These are phyloP conservation scores for Daldinia loculata DNA, from an alignment of 495 filamentous ascomycete species.

Conservation along the genomic window DNA sequence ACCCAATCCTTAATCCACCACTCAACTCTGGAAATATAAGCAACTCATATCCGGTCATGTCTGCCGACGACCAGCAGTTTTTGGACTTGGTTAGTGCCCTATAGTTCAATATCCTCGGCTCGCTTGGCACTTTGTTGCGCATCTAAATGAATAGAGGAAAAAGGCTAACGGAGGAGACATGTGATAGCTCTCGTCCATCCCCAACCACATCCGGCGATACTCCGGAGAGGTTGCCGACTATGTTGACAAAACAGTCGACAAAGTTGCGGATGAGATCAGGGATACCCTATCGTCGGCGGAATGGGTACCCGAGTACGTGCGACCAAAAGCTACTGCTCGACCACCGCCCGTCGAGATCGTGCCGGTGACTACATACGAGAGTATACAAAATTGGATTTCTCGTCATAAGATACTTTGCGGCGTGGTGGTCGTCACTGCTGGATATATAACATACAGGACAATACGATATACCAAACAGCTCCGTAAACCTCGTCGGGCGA, in stretches of 20 bases:
- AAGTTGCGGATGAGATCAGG: constrained; percentile 68
- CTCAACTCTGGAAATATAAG: constrained; percentile 5
- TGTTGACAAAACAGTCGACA: constrained; percentile 79
- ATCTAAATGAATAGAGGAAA: constrained; percentile 22
- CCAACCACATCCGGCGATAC: constrained; percentile 72
- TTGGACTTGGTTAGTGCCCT: constrained; percentile 63
- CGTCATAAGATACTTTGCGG: constrained; percentile 75
- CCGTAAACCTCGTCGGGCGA: constrained; percentile 75
- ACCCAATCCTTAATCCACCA: constrained; percentile 1
- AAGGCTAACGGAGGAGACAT: constrained; percentile 23
- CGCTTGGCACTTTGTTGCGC: neutral
- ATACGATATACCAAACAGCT: constrained; percentile 67
- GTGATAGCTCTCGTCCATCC: constrained; percentile 73
- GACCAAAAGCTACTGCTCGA: constrained; percentile 64
- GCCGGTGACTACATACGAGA: constrained; percentile 49
- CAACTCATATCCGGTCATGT: constrained; percentile 52
- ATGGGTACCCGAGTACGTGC: constrained; percentile 75
- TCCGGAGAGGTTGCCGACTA: constrained; percentile 74
- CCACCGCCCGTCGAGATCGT: constrained; percentile 51
- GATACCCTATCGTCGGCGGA: constrained; percentile 67
- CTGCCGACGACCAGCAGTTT: constrained; percentile 70
- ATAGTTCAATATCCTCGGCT: neutral
- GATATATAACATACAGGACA: constrained; percentile 71
- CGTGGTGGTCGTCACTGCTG: constrained; percentile 71
- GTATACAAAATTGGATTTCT: constrained; percentile 66